Conservation (phyloP, 768 basidiomycete species). For the Russula lepida region DNA sequence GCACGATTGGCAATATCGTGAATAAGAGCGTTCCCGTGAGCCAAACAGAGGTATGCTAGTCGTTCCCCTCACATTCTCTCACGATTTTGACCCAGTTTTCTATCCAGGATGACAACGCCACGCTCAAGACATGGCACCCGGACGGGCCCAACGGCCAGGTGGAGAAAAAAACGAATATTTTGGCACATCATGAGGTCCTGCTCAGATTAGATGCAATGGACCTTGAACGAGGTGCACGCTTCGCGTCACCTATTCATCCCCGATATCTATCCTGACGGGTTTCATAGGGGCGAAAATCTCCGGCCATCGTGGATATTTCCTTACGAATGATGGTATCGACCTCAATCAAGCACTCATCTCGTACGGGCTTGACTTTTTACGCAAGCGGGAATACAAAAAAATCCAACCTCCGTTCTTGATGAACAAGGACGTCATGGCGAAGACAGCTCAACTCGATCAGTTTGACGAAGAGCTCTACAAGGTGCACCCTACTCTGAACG, state of each 20-base stretch:
- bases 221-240: slow-evolving; percentile 75
- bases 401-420: slow-evolving; percentile 98
- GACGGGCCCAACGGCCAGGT: slow-evolving; percentile 65
- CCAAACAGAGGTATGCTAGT: slow-evolving; percentile 64
- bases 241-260: neutral
- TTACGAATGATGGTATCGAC: slow-evolving; percentile 92
- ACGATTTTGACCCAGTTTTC: neutral
- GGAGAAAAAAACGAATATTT: slow-evolving; percentile 62
- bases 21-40: slow-evolving; percentile 80
- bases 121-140: slow-evolving; percentile 80
- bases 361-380: slow-evolving; percentile 90
- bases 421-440: slow-evolving; percentile 95
- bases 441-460: slow-evolving; percentile 96
- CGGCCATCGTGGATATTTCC: slow-evolving; percentile 95
- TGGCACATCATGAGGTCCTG: slow-evolving; percentile 97
- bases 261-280: slow-evolving; percentile 1
- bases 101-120: slow-evolving; percentile 79
- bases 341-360: slow-evolving; percentile 93
- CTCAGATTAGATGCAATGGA: slow-evolving; percentile 93
- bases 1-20: slow-evolving; percentile 86
- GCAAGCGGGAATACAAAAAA: slow-evolving; percentile 79
- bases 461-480: slow-evolving; percentile 99
- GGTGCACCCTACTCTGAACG: slow-evolving; percentile 32
- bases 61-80: neutral
- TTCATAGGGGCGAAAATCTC: slow-evolving; percentile 75